Evolutionary conservation across 176 grass and related monocot species (phyloP).

Genomic region (Rhipidocladum racemiflorum): DNA sequence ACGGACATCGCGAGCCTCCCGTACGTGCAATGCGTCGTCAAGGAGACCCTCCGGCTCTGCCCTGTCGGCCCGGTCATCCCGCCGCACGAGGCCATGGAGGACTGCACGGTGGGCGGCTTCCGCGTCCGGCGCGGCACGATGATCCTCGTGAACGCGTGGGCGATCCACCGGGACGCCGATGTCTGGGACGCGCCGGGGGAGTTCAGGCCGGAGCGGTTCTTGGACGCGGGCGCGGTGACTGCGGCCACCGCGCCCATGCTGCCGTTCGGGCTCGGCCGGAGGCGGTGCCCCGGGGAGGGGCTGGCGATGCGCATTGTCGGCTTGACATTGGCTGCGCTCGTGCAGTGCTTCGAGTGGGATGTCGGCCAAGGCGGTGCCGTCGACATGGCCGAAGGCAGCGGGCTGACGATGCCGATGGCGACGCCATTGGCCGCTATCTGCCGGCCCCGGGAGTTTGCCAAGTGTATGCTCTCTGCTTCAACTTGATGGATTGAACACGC

Average conservation of each 20-base stretch:
- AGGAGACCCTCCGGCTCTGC: slow-evolving; percentile 57
- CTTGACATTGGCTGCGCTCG: slow-evolving; percentile 41
- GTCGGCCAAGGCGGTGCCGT: background rate
- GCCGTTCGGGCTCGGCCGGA: slow-evolving; percentile 62
- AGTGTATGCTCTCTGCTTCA: background rate
- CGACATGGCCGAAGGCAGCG: slow-evolving; percentile 47
- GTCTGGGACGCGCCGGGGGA: slow-evolving; percentile 56
- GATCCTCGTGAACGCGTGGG: slow-evolving; percentile 57
- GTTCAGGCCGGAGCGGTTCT: slow-evolving; percentile 68
- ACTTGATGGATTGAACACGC: background rate
- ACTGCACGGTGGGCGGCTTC: slow-evolving; percentile 43
- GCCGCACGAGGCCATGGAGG: slow-evolving; percentile 58
- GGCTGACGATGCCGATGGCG: slow-evolving; percentile 36
- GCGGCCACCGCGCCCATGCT: slow-evolving; percentile 31
- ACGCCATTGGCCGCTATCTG: slow-evolving; percentile 23
- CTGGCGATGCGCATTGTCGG: slow-evolving; percentile 41
- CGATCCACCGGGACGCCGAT: slow-evolving; percentile 51
- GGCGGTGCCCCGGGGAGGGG: slow-evolving; percentile 57
- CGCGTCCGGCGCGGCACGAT: slow-evolving; percentile 48
- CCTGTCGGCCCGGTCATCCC: slow-evolving; percentile 47
- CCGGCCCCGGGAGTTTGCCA: slow-evolving; percentile 19
- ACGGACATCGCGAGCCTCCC: slow-evolving; percentile 45
- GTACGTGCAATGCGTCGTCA: slow-evolving; percentile 49
- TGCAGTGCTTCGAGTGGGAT: slow-evolving; percentile 78
- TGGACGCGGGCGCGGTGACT: slow-evolving; percentile 22